Conservation (phyloP, 2,329 filamentous ascomycete species). For the Beauveria sp. region DNA sequence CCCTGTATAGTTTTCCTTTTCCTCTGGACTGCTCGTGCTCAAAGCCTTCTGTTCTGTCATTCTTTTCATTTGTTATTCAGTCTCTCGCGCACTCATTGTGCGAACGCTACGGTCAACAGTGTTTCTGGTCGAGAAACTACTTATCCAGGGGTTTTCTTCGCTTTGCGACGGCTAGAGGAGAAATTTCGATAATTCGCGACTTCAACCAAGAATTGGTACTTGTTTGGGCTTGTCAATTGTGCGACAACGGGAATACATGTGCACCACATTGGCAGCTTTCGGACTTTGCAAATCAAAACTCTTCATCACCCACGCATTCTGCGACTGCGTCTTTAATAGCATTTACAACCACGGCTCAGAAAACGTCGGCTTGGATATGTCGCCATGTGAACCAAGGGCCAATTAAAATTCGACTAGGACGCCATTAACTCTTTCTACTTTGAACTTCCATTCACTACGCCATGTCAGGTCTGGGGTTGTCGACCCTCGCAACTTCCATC, state of each 20-base stretch:
- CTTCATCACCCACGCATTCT: constrained; percentile 31
- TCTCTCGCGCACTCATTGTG: background rate
- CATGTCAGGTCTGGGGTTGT: background rate
- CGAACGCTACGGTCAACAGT: background rate
- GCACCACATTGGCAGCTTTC: constrained; percentile 32
- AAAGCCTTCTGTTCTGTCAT: constrained; percentile 15
- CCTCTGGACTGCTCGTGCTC: constrained; percentile 2
- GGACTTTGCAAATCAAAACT: constrained; percentile 33
- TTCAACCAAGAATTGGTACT: constrained; percentile 23
- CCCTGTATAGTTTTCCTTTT: constrained; percentile 8
- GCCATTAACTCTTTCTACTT: constrained; percentile 2
- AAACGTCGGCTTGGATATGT: constrained; percentile 26
- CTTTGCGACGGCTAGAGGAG: constrained; percentile 29
- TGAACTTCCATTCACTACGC: constrained; percentile 1
- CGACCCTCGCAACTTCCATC: background rate
- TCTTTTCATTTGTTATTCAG: constrained; percentile 18
- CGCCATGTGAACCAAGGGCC: constrained; percentile 26
- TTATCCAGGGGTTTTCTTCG: constrained; percentile 29
- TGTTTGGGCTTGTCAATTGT: constrained; percentile 30
- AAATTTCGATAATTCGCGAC: constrained; percentile 25
- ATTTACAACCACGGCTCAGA: constrained; percentile 25
- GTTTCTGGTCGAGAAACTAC: constrained; percentile 24
- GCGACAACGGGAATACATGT: constrained; percentile 29
- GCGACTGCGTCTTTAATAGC: constrained; percentile 30
- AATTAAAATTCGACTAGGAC: constrained; percentile 16